Base-by-base conservation (phyloP, 2,329 filamentous ascomycete species). In the Botryotinia narcissicola region DNA sequence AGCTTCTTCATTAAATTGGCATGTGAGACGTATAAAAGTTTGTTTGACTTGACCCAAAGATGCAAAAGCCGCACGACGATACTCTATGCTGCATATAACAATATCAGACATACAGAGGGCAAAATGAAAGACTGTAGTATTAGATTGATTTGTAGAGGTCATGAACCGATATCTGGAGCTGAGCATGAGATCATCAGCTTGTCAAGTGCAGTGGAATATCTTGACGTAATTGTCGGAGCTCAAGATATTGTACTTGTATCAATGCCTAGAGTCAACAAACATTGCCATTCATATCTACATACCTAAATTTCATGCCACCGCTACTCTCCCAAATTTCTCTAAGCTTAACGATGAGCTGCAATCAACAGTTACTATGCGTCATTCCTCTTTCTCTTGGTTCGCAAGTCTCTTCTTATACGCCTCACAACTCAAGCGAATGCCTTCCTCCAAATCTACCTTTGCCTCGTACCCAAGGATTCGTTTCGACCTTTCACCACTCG, bases 351-450 rank as follows among this genome's bases (percentile, higher is more conserved):
- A 25, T 40, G 12, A n/a, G 7, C n/a, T 37, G 22, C 29, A 42
- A 37, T 37, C 32, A 25, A 42, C 25, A 29, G n/a, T n/a, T 16
- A 22, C 20, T 22, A 42, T 40, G 44, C n/a, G 29, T 44, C 40
- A 66, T 46, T 46, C 20, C n/a, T 12, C 25, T 18, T 44, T 35
- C 12, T 35, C 12, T 25, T 16, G 48, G n/a, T 9, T 66, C 51
- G 25, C 67, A 29, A 60, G 51, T 60, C 42, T 63, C 35, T 22
- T 35, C 69, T 63, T 63, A 8, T 62, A 71, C 32, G 61, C 59
- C 22, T 71, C 69, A 63, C 69, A 71, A 48, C 69, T 71, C 40
- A 71, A 71, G 32, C 69, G 40, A 29, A 71, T 63, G 32, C 69
- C 69, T 18, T 71, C 69, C 42, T 71, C 69, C 14, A 71, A 35